phyloP scores from a whole-genome alignment of 148 eudicot species.

The Chenopodium berlandieri region DNA sequence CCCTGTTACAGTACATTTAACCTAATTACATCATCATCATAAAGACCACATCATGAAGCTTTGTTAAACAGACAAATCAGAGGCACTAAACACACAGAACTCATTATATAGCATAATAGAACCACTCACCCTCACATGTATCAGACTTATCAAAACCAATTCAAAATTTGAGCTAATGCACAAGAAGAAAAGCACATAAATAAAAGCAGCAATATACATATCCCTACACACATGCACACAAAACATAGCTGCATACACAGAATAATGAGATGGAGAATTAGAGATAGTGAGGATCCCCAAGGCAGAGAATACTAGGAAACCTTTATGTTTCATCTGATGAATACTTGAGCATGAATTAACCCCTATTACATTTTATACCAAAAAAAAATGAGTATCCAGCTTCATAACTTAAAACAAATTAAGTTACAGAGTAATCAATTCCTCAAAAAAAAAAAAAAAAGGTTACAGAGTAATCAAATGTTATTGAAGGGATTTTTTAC shows the following conservation, averaged over 20 bases:
- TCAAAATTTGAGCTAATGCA: no score
- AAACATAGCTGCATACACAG: no score
- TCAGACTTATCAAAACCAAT: background rate
- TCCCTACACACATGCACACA: background rate
- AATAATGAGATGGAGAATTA: background rate
- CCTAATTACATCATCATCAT: slow-evolving; percentile 18
- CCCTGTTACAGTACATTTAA: slow-evolving; percentile 44
- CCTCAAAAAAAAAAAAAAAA: no score
- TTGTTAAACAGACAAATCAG: background rate
- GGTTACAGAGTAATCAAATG: background rate
- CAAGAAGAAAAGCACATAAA: background rate
- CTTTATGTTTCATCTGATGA: background rate
- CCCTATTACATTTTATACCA: background rate
- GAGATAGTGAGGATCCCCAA: background rate
- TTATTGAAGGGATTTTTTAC: background rate
- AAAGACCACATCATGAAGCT: background rate
- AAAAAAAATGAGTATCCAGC: background rate
- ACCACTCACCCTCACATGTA: background rate
- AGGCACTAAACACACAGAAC: background rate
- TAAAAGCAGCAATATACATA: background rate
- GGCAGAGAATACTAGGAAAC: background rate
- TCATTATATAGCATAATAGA: background rate
- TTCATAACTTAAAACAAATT: background rate
- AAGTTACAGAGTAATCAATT: background rate
- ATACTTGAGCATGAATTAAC: background rate